Evolutionary conservation across 352 stramenopile species (phyloP), one percentile per base, ranked within the genome.

Genomic region (Halophytophthora batemanensis): DNA sequence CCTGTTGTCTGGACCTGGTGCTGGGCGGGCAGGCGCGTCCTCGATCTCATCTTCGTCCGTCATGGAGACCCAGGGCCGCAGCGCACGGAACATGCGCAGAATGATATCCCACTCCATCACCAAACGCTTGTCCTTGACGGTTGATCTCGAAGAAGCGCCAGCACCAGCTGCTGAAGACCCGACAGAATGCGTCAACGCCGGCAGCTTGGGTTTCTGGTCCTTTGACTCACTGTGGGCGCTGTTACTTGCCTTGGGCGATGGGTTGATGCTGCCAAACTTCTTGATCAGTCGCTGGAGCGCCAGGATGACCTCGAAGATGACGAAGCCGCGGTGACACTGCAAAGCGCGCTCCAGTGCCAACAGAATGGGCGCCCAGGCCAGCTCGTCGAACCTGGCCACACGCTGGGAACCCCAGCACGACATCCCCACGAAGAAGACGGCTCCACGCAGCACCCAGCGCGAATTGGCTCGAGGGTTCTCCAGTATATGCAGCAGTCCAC

Each of bases 351-450:
- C 78, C 31, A 94, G 64, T 11, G 79, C 74, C 19, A 88, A 43
- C 5, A 95, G 56, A 25, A 93, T 78, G 11, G 83, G 76, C 2
- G 68, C 68, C 80, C 82, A 93, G 47, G 80, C 77, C 47, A 90
- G 72, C 36, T 89, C 65, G 17, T 92, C 81, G 45, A 95, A 75
- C 47, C 71, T 80, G 4, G 67, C 56, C 0, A 93, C 69, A 17
- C 84, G 80, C 43, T 95, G 83, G 13, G 81, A 93, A 2, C 85
- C 85, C 85, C 85, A 95, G 31, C 79, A 91, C 14, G 83, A 94
- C 85, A 95, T 95, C 2, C 83, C 85, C 4, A 95, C 61, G 53
- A 93, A 95, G 60, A 94, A 95, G 12, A 95, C 82, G 0, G 83
- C 82, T 0, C 85, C 85, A 42, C 85, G 76, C 0, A 90, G 61